phyloP scores from a whole-genome alignment of 441 rosid genomes.

The Theobroma grandiflorum region DNA sequence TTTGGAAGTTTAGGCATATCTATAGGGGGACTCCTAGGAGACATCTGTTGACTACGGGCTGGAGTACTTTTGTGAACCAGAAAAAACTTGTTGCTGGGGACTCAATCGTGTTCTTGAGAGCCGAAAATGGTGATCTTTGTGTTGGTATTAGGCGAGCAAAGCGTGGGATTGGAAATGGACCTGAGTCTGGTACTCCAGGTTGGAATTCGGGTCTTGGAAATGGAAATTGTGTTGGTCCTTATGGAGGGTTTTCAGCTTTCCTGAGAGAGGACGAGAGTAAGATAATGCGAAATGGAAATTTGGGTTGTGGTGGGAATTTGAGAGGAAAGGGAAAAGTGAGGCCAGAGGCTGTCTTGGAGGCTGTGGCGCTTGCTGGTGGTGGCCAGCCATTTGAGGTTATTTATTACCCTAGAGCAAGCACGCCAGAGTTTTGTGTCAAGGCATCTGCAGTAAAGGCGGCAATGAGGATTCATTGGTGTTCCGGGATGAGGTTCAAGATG shows the following conservation, averaged over 20 bases:
- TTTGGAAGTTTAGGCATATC: slow-evolving; percentile 72
- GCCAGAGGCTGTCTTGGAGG: slow-evolving; percentile 59
- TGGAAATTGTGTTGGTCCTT: slow-evolving; percentile 33
- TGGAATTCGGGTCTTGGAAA: slow-evolving; percentile 36
- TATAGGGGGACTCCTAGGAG: slow-evolving; percentile 77
- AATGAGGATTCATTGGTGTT: slow-evolving; percentile 61
- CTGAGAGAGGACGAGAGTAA: slow-evolving; percentile 52
- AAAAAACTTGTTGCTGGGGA: slow-evolving; percentile 75
- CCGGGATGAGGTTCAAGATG: slow-evolving; percentile 74
- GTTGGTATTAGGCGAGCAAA: slow-evolving; percentile 71
- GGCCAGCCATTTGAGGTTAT: slow-evolving; percentile 67
- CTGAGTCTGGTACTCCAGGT: slow-evolving; percentile 37
- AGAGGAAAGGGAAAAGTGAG: slow-evolving; percentile 45
- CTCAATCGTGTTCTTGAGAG: slow-evolving; percentile 68
- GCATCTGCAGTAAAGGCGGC: slow-evolving; percentile 55
- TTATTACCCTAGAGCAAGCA: slow-evolving; percentile 69
- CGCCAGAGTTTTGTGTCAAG: slow-evolving; percentile 66
- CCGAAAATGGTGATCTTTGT: slow-evolving; percentile 61
- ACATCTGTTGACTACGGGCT: slow-evolving; percentile 70
- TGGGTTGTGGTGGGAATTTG: slow-evolving; percentile 35
- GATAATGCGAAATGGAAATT: slow-evolving; percentile 38
- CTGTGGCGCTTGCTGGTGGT: slow-evolving; percentile 52
- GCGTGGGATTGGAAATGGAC: slow-evolving; percentile 52
- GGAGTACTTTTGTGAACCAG: slow-evolving; percentile 73
- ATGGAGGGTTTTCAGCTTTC: slow-evolving; percentile 55